Base-by-base conservation (phyloP, 768 basidiomycete species). In the Boletellus emodensis region DNA sequence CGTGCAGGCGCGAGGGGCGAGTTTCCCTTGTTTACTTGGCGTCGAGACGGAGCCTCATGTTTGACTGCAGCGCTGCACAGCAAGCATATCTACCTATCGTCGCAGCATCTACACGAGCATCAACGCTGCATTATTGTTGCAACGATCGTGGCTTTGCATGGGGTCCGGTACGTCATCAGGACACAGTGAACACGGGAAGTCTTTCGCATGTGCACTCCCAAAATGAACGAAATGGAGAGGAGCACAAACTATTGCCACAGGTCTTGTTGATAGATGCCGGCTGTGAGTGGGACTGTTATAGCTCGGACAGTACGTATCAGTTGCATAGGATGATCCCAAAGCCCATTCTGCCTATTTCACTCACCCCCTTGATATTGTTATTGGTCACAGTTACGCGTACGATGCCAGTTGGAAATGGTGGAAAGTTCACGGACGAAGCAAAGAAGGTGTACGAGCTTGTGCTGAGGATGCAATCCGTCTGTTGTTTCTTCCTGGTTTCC, bases 61-160 rank as follows among this genome's bases (percentile, higher is more conserved):
- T 47, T 22, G 32, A 20, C 24, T 36, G 9, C 44, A 94, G 93
- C 15, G 76, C 93, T 1, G 77, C 83, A 11, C 87, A 87, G 45
- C 92, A 94, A 70, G 91, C 94, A 0, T 97, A 98, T 68, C 76
- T 90, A 7, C 94, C 95, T 2, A 96, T 96, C 46, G 89, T 94
- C 3, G 95, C 95, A 1, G 85, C 87, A 0, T 87, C 92, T 0
- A 82, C 81, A 3, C 80, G 91, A 17, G 93, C 94, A 4, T 85
- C 91, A 1, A 96, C 92, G 0, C 73, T 98, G 4, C 94, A 97
- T 62, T 97, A 97, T 68, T 93, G 93, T 61, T 94, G 91, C 72
- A 96, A 95, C 61, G 90, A 94, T 64, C 80, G 79, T 51, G 85
- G 83, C 40, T 90, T 92, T 62, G 84, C 87, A 1, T 92, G 89